phyloP scores from a whole-genome alignment of 1,284 basidiomycete species.

The Naganishia sp. region DNA sequence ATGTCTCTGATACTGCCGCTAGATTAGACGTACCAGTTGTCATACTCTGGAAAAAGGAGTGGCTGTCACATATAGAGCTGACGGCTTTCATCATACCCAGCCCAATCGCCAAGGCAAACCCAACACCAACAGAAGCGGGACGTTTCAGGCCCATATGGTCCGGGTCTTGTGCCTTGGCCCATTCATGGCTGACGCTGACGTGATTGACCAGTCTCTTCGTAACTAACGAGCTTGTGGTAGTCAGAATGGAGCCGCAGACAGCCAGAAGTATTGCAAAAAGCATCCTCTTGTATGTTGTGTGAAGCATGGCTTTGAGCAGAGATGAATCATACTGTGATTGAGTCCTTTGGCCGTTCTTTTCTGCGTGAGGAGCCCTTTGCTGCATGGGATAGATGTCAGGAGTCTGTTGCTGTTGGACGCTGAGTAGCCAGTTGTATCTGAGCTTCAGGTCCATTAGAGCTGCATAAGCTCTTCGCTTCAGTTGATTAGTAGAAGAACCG shows the following conservation, averaged over 20 bases:
- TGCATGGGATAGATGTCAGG: background rate
- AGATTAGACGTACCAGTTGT: background rate
- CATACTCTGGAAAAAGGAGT: background rate
- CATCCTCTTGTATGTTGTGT: conserved; percentile 1
- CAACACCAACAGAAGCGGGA: conserved; percentile 13
- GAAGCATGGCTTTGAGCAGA: background rate
- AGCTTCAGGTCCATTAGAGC: background rate
- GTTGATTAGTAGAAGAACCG: background rate
- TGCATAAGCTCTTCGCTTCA: background rate
- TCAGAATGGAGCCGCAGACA: conserved; percentile 47
- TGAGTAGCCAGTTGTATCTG: background rate
- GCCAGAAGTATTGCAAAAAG: conserved; percentile 25
- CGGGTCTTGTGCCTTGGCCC: conserved; percentile 5
- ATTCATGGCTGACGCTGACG: conserved; percentile 52
- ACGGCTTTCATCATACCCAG: conserved; percentile 27
- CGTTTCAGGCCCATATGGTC: background rate
- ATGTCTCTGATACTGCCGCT: background rate
- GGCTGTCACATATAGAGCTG: background rate
- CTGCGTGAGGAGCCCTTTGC: background rate
- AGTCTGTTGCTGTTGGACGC: background rate
- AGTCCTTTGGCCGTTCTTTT: background rate
- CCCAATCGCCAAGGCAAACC: conserved; percentile 28
- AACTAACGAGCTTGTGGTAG: conserved; percentile 64
- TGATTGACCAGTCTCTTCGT: conserved; percentile 66
- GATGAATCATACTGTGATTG: conserved; percentile 1